Percentiles rank a stretch among this genome's conserved stretches.
Conservation (phyloP, 2,329 filamentous ascomycete genomes). For the Scolecobasidium constrictum region DNA sequence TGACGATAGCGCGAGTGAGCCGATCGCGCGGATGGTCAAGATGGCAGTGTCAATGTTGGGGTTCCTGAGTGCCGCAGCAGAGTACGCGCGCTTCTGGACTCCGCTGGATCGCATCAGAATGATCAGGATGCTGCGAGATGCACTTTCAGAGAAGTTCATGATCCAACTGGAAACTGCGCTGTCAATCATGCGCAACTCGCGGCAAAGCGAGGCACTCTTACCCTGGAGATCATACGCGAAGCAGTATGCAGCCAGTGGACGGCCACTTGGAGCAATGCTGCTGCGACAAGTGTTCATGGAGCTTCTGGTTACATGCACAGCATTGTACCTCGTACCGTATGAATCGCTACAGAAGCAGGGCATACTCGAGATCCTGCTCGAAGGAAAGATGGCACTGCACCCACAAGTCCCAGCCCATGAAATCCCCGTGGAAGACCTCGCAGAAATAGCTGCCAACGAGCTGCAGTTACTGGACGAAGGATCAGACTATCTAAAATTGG, state of each 20-base stretch:
- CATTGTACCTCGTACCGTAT: slow-evolving; percentile 56
- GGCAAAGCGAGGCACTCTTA: slow-evolving; percentile 53
- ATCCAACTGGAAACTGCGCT: slow-evolving; percentile 81
- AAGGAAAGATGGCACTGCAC: slow-evolving; percentile 5
- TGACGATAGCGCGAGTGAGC: slow-evolving; percentile 33
- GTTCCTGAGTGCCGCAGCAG: slow-evolving; percentile 73
- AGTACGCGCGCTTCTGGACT: slow-evolving; percentile 71
- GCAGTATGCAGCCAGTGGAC: slow-evolving; percentile 68
- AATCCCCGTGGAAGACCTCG: slow-evolving; percentile 43
- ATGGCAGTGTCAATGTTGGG: slow-evolving; percentile 80
- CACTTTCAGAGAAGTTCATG: slow-evolving; percentile 77
- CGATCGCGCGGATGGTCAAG: slow-evolving; percentile 53
- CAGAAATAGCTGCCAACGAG: slow-evolving; percentile 66
- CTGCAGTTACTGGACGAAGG: slow-evolving; percentile 81
- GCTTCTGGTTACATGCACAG: slow-evolving; percentile 68
- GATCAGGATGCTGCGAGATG: slow-evolving; percentile 57
- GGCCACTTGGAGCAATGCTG: slow-evolving; percentile 83
- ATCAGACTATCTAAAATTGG: slow-evolving; percentile 79
- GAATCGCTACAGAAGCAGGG: slow-evolving; percentile 49
- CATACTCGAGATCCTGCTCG: slow-evolving; percentile 57
- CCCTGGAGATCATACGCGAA: slow-evolving; percentile 84
- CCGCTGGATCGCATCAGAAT: slow-evolving; percentile 61
- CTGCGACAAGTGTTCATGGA: slow-evolving; percentile 82
- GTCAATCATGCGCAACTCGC: slow-evolving; percentile 77
- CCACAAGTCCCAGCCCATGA: slow-evolving; percentile 18